phyloP scores from a whole-genome alignment of 1,139 yeast genomes.

The Meyerozyma guilliermondii region DNA sequence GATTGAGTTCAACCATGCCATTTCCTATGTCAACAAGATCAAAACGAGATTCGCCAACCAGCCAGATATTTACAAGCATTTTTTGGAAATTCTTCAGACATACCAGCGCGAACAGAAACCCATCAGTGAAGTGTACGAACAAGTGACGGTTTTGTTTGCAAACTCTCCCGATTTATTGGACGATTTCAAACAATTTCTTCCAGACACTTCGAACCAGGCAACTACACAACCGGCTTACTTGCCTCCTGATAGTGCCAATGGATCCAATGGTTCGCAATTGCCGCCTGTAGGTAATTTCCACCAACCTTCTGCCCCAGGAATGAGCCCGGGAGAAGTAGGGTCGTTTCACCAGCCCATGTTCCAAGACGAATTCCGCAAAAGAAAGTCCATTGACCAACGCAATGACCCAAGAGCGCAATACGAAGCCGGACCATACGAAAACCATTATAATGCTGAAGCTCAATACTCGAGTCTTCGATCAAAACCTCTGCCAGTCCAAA shows the following conservation, averaged over 20 bases:
- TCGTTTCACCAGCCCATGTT: slow-evolving; percentile 5
- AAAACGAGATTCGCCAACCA: slow-evolving; percentile 90
- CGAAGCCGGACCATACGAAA: slow-evolving; percentile 28
- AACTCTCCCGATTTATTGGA: slow-evolving; percentile 92
- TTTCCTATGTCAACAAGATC: slow-evolving; percentile 90
- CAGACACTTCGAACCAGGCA: slow-evolving; percentile 64
- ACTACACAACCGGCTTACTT: slow-evolving; percentile 8
- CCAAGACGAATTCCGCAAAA: slow-evolving; percentile 1
- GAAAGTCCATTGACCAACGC: slow-evolving; percentile 1
- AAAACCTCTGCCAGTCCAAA: slow-evolving; percentile 3
- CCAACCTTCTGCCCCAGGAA: slow-evolving; percentile 54
- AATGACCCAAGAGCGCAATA: neutral
- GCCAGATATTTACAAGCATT: slow-evolving; percentile 93
- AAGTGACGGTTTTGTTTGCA: slow-evolving; percentile 81
- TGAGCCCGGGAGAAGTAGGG: slow-evolving; percentile 20
- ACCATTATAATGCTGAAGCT: slow-evolving; percentile 42
- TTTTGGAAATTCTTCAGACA: slow-evolving; percentile 90
- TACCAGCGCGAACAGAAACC: slow-evolving; percentile 96
- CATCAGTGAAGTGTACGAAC: slow-evolving; percentile 89
- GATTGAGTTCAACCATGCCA: slow-evolving; percentile 95
- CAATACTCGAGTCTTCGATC: slow-evolving; percentile 52
- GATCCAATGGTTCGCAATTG: slow-evolving; percentile 46
- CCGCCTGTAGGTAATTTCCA: slow-evolving; percentile 98
- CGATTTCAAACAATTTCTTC: slow-evolving; percentile 92
- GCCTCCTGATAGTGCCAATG: slow-evolving; percentile 12